Conservation (phyloP, 257 asterid species). For the Solanum chiquidenum region DNA sequence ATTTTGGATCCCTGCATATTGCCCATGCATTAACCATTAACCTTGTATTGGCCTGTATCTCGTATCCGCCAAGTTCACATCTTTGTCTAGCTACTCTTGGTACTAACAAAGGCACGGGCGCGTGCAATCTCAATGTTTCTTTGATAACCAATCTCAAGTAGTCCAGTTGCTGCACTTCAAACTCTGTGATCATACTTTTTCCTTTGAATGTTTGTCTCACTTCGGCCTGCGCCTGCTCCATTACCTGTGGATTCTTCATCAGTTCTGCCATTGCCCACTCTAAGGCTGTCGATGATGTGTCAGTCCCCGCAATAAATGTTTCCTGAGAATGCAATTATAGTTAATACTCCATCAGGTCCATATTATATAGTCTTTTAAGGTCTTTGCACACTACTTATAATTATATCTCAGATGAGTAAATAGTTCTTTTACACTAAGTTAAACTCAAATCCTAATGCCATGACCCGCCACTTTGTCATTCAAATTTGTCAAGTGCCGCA, state of each 20-base stretch:
- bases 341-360: neutral
- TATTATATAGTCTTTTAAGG: neutral
- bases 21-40: slow-evolving; percentile 25
- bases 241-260: neutral
- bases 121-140: neutral
- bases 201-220: neutral
- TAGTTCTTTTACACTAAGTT: neutral
- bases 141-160: neutral
- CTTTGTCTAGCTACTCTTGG: neutral
- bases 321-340: neutral
- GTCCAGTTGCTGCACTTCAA: neutral
- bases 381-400: neutral
- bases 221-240: neutral
- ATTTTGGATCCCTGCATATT: slow-evolving; percentile 16
- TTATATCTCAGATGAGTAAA: neutral
- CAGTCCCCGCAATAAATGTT: neutral
- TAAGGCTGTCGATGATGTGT: neutral
- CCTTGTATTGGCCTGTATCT: slow-evolving; percentile 6
- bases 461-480: too few relatives aligned
- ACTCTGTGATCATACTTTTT: neutral
- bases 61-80: neutral
- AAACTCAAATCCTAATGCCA: neutral
- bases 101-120: neutral
- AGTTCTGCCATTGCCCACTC: neutral
- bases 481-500: too few relatives aligned